These are phyloP conservation scores for Arthrobotrys musiformis DNA, from an alignment of 2,329 filamentous ascomycete species.

Conservation along the genomic window DNA sequence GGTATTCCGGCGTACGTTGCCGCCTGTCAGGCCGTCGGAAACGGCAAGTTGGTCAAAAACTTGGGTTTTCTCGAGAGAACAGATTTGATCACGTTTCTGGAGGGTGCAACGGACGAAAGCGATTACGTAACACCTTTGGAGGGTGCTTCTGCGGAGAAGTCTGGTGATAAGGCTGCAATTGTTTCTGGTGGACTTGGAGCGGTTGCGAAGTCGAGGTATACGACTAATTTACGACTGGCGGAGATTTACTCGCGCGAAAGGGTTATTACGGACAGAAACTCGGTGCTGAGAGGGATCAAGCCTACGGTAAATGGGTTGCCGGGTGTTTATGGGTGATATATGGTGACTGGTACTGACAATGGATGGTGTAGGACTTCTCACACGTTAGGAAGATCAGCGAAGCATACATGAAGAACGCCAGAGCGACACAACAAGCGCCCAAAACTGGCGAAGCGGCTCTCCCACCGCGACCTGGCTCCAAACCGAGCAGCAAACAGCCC, in stretches of 20 bases:
- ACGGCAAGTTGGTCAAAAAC: slow-evolving; percentile 78
- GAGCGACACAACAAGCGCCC: slow-evolving; percentile 61
- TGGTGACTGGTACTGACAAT: neutral
- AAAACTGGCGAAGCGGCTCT: slow-evolving; percentile 58
- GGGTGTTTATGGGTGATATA: neutral
- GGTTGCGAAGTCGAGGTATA: slow-evolving; percentile 47
- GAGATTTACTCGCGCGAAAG: slow-evolving; percentile 93
- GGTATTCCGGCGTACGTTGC: slow-evolving; percentile 91
- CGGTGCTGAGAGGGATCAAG: slow-evolving; percentile 84
- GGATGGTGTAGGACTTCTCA: slow-evolving; percentile 81
- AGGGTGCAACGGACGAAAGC: slow-evolving; percentile 87
- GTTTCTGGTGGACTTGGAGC: slow-evolving; percentile 37
- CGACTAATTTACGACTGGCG: slow-evolving; percentile 77
- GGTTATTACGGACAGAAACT: slow-evolving; percentile 92
- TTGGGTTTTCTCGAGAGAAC: slow-evolving; percentile 90
- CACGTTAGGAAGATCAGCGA: slow-evolving; percentile 87
- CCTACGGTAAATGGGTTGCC: slow-evolving; percentile 72
- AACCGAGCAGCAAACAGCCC: slow-evolving; percentile 59
- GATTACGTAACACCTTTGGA: slow-evolving; percentile 87
- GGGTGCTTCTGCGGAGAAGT: slow-evolving; percentile 66
- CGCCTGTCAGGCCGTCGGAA: slow-evolving; percentile 72
- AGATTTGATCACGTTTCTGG: slow-evolving; percentile 92
- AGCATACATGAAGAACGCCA: slow-evolving; percentile 74
- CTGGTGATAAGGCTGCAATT: slow-evolving; percentile 71
- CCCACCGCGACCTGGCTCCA: slow-evolving; percentile 60